Evolutionary conservation across 768 basidiomycete species (phyloP), one percentile per base, ranked within the genome.

Genomic region (Pisolithus microcarpus): DNA sequence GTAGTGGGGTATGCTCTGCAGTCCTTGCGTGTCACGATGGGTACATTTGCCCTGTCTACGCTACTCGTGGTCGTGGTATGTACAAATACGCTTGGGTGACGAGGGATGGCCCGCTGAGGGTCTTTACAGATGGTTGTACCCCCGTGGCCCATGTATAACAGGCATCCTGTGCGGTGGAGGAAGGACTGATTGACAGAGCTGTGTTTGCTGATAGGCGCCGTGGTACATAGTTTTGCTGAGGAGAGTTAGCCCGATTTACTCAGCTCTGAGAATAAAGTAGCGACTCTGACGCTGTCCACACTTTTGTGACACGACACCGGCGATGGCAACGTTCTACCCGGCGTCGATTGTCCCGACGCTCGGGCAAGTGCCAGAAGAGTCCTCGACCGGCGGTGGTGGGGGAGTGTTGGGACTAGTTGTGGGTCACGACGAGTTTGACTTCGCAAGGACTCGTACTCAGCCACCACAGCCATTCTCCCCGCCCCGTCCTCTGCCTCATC

Each of bases 401-500:
- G 26, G 26, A 26, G 26, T 82, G 65, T 81, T 77, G 51, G 76
- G 75, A 48, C 71, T 70, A 52, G 72, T 79, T 56, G 68, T 65
- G 54, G 81, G 78, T 58, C 76, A 81, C 75, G 83, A 81, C 75
- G 83, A 84, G 74, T 84, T 78, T 71, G 83, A 84, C 67, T 67
- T 82, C 71, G 8, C 30, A 10, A 30, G 8, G 10, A 77, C 61
- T 74, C 80, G 56, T 57, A 50, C 16, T 21, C 56, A 38, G 23
- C 53, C 24, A 42, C 57, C n/a, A 52, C 58, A 52, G 49, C 47
- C 60, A 49, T 48, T 69, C 28, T 52, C 65, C 47, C 52, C 54
- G 58, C 64, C 71, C 48, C 70, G 69, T 56, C 74, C 62, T 24
- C 58, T 67, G 16, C 61, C 65, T 49, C 30, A 31, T 11, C 9